Evolutionary conservation across 1,139 yeast species (phyloP), one percentile per base, ranked within the genome.

Genomic region (Meyerozyma sp.): DNA sequence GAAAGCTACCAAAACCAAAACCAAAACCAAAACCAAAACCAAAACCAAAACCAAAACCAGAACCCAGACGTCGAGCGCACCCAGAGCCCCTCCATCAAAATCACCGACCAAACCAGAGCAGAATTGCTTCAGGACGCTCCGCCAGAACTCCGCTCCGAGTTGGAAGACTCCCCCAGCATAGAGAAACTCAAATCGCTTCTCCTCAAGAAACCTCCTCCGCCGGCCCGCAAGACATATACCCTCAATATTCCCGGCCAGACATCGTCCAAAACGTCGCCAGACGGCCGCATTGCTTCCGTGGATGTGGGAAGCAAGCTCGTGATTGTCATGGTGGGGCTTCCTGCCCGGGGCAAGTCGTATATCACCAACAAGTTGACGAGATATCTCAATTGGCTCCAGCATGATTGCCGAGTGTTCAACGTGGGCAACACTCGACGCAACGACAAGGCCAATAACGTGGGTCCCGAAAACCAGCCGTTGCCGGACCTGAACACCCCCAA

Each of bases 201-300:
- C 23, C 60, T 68, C 42, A 69, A 70, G 47, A 65, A 65, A 14
- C 47, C 48, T 8, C 66, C 68, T 21, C 73, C 74, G 14, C 61
- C 67, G 32, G 68, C 72, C 9, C 62, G 74, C 39, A 72, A 71
- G 50, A 86, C 93, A 0, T 85, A 95, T 23, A 89, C 96, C 0
- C 75, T 91, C 42, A 95, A 90, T 56, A 89, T 91, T 9, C 97
- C 98, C 0, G 97, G 98, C 2, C 85, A 90, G 53, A 90, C 97
- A 0, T 78, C 88, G 39, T 84, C 93, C 2, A 84, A 86, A 48
- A 80, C 79, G 3, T 81, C 91, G 0, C 95, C 96, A 0, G 94
- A 88, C 59, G 96, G 96, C 8, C 75, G 75, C 45, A 85, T 86
- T 42, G 84, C 91, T 1, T 78, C 81, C 16, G 72, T 75, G 44